A percentile compares a stretch with the other conserved stretches of the same genome.
phyloP scores from a whole-genome alignment of 495 filamentous ascomycete species.

The Daldinia bambusicola region DNA sequence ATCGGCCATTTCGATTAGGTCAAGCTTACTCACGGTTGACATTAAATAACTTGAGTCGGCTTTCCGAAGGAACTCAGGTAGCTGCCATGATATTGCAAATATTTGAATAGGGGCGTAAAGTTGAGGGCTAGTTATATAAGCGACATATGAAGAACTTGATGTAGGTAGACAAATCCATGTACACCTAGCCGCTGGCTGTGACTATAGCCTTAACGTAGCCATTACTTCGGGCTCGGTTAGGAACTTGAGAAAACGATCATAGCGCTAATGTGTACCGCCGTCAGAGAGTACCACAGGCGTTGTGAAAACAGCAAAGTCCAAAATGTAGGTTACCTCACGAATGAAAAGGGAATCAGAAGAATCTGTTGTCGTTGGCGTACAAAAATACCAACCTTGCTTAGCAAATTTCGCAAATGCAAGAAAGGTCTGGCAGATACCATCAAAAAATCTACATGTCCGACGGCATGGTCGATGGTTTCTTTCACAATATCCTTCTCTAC shows the following conservation, averaged over 20 bases:
- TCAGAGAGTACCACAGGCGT: background rate
- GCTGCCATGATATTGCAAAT: background rate
- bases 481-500: background rate
- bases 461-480: background rate
- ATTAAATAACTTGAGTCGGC: background rate
- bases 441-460: background rate
- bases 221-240: background rate
- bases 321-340: background rate
- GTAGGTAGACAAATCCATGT: background rate
- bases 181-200: background rate
- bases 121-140: background rate
- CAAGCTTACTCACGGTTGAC: background rate
- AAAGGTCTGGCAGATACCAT: background rate
- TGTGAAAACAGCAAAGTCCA: background rate
- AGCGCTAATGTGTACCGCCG: background rate
- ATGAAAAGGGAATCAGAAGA: background rate
- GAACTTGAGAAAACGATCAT: background rate
- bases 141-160: background rate
- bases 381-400: background rate
- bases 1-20: background rate
- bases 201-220: background rate
- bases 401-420: background rate
- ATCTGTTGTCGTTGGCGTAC: background rate
- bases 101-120: background rate
- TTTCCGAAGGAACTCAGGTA: background rate